phyloP scores from a whole-genome alignment of 352 stramenopile genomes.

The Phytopythium helicoides region DNA sequence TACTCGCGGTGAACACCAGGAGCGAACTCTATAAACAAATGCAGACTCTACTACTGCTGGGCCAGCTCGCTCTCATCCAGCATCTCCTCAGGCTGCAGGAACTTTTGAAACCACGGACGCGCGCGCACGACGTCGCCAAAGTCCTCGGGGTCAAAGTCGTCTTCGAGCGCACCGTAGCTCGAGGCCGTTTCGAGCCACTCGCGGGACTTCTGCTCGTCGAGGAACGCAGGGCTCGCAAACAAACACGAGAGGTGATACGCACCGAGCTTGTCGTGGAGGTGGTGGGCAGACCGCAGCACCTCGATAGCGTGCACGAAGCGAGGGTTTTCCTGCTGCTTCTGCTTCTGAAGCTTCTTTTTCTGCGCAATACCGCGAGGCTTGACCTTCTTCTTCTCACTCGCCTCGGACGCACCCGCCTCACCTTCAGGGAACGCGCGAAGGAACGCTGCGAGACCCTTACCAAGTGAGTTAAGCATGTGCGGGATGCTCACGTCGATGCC shows the following conservation, averaged over 20 bases:
- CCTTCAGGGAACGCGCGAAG: conserved; percentile 23
- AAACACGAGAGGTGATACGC: conserved; percentile 72
- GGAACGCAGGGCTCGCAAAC: conserved; percentile 49
- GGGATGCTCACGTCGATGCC: conserved; percentile 62
- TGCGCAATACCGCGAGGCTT: conserved; percentile 2
- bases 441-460: conserved; percentile 53
- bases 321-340: conserved; percentile 6
- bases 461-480: conserved; percentile 63
- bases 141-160: conserved; percentile 63
- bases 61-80: conserved; percentile 17
- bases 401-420: neutral
- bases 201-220: conserved; percentile 69
- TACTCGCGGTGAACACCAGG: conserved; percentile 1
- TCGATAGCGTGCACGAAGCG: conserved; percentile 56
- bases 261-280: conserved; percentile 82
- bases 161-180: conserved; percentile 73
- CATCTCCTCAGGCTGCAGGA: conserved; percentile 37
- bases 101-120: conserved; percentile 57
- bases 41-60: neutral
- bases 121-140: conserved; percentile 50
- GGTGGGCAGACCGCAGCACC: conserved; percentile 63
- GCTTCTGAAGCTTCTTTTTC: conserved; percentile 7
- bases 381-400: conserved; percentile 4
- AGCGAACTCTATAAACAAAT: conserved; percentile 1
- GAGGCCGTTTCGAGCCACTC: conserved; percentile 78